Evolutionary conservation across 208 protist species (phyloP).

Genomic region (Leishmania gerbilli): DNA sequence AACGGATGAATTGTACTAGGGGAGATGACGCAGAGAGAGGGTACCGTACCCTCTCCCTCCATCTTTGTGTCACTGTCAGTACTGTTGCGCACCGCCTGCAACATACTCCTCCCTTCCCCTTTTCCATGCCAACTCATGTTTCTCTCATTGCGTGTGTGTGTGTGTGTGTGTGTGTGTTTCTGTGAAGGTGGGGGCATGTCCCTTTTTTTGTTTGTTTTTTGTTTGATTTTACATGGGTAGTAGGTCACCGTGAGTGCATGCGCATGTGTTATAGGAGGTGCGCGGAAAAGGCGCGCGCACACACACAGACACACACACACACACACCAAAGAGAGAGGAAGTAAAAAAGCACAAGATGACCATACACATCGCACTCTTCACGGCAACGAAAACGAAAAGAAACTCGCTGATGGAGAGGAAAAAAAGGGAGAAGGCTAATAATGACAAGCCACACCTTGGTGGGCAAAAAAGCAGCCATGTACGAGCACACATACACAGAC

Average conservation of each 20-base stretch:
- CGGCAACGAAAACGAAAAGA: not conserved
- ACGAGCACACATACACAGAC: not conserved
- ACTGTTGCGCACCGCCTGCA: not conserved
- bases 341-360: not conserved
- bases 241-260: not conserved
- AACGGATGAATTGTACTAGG: not conserved
- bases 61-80: not conserved
- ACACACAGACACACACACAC: not conserved
- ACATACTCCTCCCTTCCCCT: not conserved
- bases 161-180: not conserved
- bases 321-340: not conserved
- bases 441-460: not conserved
- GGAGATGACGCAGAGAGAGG: not conserved
- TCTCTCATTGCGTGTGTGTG: not conserved
- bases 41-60: not conserved
- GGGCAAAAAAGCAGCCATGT: not conserved
- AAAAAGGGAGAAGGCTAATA: not conserved
- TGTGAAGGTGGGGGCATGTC: not conserved
- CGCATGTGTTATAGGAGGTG: not conserved
- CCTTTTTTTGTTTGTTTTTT: not conserved
- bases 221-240: not conserved
- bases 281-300: not conserved
- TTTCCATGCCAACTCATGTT: not conserved
- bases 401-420: not conserved
- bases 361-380: not conserved